A percentile compares a stretch with the other conserved stretches of the same genome.
These are phyloP conservation scores for Candida khao-thaluensis DNA, from an alignment of 805 yeast species.

Conservation along the genomic window DNA sequence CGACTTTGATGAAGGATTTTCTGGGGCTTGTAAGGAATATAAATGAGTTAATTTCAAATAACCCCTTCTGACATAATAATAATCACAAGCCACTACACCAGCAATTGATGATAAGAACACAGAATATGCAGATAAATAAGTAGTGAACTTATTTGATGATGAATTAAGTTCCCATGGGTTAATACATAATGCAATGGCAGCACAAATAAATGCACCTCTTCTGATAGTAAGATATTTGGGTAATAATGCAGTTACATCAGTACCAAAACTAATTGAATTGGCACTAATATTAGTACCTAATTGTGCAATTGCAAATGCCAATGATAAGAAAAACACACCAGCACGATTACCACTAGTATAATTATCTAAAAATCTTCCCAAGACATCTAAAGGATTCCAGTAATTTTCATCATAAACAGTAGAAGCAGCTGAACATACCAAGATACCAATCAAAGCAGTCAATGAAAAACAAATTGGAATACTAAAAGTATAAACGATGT, in stretches of 20 bases:
- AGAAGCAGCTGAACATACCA: slow-evolving; percentile 78
- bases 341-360: slow-evolving; percentile 41
- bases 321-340: slow-evolving; percentile 40
- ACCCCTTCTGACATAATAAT: slow-evolving; percentile 68
- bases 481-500: slow-evolving; percentile 50
- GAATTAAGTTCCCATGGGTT: slow-evolving; percentile 46
- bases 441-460: slow-evolving; percentile 81
- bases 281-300: slow-evolving; percentile 44
- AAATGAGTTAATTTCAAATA: slow-evolving; percentile 61
- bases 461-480: slow-evolving; percentile 77
- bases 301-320: slow-evolving; percentile 42
- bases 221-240: slow-evolving; percentile 42
- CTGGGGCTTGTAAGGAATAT: slow-evolving; percentile 47
- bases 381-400: slow-evolving; percentile 85
- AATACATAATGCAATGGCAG: slow-evolving; percentile 36
- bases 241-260: slow-evolving; percentile 40
- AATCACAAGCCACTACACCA: slow-evolving; percentile 43
- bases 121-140: slow-evolving; percentile 43
- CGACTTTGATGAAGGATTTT: slow-evolving; percentile 25
- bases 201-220: slow-evolving; percentile 43
- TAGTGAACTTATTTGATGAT: slow-evolving; percentile 38
- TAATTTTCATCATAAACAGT: slow-evolving; percentile 63
- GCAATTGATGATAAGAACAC: slow-evolving; percentile 45
- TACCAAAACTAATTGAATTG: slow-evolving; percentile 42
- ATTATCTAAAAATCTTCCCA: slow-evolving; percentile 55